Evolutionary conservation across 1,284 basidiomycete species (phyloP), one percentile per base, ranked within the genome.

Genomic region (Malassezia sympodialis): DNA sequence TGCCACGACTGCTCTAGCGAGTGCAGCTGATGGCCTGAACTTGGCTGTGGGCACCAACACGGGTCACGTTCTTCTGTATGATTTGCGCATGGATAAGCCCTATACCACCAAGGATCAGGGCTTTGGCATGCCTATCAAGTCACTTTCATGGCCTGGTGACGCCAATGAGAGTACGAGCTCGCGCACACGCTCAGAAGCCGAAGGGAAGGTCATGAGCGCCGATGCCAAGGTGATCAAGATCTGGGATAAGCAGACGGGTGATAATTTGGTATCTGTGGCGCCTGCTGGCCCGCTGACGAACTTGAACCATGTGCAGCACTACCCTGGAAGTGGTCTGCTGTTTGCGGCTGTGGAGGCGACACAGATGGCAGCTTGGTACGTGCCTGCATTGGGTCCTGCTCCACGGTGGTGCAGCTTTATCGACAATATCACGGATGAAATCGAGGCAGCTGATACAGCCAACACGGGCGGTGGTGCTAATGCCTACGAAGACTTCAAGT

Each of bases 331-430:
- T 8, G 72, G 72, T 23, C 54, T 74, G 24, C 49, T 74, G 23
- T 62, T 74, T 56, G 65, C 69, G 4, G 68, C 72, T 3, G 67
- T 69, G 11, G 72, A 74, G 43, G 69, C 64, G 4, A 72, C 70
- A 0, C 68, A 72, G 51, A 72, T 71, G 67, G 67, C 63, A 0
- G 70, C 68, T 4, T 74, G 70, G 69, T 98, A 91, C 73, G 85
- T 98, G 40, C 94, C 93, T 15, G 87, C 93, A 65, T 82, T 99
- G 5, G 94, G 94, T 0, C 91, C 91, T 3, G 94, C 94, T 12
- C 93, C 94, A 0, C 82, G 83, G 65, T 99, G 94, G 94, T 90
- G 89, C 47, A 85, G 84, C 70, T 99, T 96, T 83, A 82, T 99
- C 56, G 94, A 99, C 78, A 90, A 88, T 66, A 85, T 98, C 71